phyloP scores from a whole-genome alignment of 225 moss, liverwort and hornwort species.

The Straminergon stramineum region DNA sequence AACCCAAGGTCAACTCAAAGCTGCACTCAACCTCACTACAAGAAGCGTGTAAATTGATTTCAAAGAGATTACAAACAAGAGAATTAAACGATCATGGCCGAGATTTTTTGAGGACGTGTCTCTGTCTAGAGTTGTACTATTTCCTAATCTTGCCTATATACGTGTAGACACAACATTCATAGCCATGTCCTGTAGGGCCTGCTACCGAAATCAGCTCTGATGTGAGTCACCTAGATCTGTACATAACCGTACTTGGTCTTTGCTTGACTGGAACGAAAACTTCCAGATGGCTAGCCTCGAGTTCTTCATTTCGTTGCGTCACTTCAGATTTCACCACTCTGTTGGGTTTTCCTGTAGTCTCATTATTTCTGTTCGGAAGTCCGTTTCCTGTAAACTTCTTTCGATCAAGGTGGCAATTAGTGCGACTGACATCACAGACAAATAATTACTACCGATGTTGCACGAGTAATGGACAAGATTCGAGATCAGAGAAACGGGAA shows the following conservation, averaged over 20 bases:
- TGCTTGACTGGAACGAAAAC: background rate
- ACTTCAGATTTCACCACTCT: background rate
- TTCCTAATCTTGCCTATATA: background rate
- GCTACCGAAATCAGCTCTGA: background rate
- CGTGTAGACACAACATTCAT: background rate
- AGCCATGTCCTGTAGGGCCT: background rate
- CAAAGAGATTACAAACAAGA: background rate
- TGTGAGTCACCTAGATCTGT: background rate
- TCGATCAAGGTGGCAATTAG: background rate
- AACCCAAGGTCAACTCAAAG: background rate
- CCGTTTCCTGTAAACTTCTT: background rate
- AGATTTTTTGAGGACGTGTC: background rate
- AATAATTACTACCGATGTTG: background rate
- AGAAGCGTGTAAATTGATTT: background rate
- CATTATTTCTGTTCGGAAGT: background rate
- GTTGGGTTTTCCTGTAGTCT: background rate
- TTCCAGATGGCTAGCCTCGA: background rate
- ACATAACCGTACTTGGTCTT: background rate
- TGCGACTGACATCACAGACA: background rate
- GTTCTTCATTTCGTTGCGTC: background rate
- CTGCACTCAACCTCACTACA: background rate
- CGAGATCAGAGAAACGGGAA: background rate
- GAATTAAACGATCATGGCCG: background rate
- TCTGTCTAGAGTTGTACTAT: background rate
- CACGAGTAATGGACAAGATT: background rate